Conservation (phyloP, 208 protist genomes). For the Trypanosoma boissoni region DNA sequence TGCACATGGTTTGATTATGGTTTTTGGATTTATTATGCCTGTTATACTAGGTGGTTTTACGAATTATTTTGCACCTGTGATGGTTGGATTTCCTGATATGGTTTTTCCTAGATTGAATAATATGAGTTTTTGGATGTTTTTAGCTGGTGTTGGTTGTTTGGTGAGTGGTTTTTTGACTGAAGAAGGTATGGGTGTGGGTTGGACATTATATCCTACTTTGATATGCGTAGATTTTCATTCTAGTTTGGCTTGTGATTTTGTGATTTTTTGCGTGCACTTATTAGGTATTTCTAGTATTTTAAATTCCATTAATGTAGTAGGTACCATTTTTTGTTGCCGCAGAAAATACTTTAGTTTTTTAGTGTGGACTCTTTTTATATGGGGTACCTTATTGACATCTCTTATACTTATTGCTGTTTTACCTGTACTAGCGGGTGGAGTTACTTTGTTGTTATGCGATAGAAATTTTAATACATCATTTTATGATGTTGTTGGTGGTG, state of each 20-base stretch:
- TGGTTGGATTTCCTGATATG: constrained; percentile 66
- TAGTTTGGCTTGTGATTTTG: constrained; percentile 82
- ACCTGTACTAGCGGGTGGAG: constrained; percentile 54
- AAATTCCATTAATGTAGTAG: constrained; percentile 48
- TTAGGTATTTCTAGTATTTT: constrained; percentile 76
- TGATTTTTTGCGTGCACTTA: constrained; percentile 79
- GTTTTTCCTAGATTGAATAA: constrained; percentile 42
- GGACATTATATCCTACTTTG: constrained; percentile 73
- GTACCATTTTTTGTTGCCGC: constrained; percentile 30
- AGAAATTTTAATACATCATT: constrained; percentile 74
- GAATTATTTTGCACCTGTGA: constrained; percentile 41
- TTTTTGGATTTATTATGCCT: constrained; percentile 79
- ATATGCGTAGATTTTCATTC: constrained; percentile 85
- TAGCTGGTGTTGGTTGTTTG: constrained; percentile 71
- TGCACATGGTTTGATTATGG: constrained; percentile 58
- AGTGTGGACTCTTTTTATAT: constrained; percentile 51
- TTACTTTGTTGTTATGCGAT: constrained; percentile 56
- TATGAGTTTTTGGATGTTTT: constrained; percentile 72
- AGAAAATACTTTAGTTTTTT: constrained; percentile 60
- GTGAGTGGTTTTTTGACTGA: constrained; percentile 82
- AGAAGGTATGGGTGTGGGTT: constrained; percentile 83
- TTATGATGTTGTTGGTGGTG: constrained; percentile 63
- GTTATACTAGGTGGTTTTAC: constrained; percentile 33
- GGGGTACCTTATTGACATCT: constrained; percentile 43
- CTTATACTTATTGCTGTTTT: constrained; percentile 43